These are phyloP conservation scores for Candida oleophila DNA, from an alignment of 805 yeast genomes.

Conservation along the genomic window DNA sequence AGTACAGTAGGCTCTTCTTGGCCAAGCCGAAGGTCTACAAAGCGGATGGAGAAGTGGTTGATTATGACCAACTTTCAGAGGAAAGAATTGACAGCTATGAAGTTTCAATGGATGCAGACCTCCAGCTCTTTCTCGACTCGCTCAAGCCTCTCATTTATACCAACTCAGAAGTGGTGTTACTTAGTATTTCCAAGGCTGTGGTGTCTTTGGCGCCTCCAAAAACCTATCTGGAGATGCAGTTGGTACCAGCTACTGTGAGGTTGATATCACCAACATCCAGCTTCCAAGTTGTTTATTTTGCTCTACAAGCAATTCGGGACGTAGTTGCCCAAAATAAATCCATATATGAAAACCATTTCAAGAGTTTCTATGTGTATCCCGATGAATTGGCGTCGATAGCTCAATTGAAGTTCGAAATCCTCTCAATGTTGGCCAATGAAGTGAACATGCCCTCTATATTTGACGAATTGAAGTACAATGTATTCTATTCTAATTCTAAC, in stretches of 20 bases:
- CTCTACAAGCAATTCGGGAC: constrained; percentile 48
- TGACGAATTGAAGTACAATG: constrained; percentile 61
- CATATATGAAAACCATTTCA: constrained; percentile 33
- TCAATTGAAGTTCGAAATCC: constrained; percentile 56
- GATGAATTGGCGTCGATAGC: constrained; percentile 47
- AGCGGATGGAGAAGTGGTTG: constrained; percentile 30
- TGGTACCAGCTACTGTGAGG: constrained; percentile 52
- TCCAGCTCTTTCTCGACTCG: constrained; percentile 51
- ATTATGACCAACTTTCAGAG: constrained; percentile 42
- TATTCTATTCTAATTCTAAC: constrained; percentile 14
- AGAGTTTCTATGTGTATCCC: constrained; percentile 56
- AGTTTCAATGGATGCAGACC: constrained; percentile 52
- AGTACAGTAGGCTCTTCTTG: constrained; percentile 63
- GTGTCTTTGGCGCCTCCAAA: constrained; percentile 58
- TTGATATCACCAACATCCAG: constrained; percentile 28
- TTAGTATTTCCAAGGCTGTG: constrained; percentile 59
- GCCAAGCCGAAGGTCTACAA: constrained; percentile 48
- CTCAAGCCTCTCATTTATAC: constrained; percentile 48
- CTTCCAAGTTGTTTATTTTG: constrained; percentile 22
- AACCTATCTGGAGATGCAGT: constrained; percentile 45
- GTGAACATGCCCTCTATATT: constrained; percentile 51
- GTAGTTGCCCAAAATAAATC: constrained; percentile 32
- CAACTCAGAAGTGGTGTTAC: constrained; percentile 56
- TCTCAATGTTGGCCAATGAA: constrained; percentile 57
- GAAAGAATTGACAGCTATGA: constrained; percentile 24